Base-by-base conservation (phyloP, 495 filamentous ascomycete species). In the Poronia punctata region DNA sequence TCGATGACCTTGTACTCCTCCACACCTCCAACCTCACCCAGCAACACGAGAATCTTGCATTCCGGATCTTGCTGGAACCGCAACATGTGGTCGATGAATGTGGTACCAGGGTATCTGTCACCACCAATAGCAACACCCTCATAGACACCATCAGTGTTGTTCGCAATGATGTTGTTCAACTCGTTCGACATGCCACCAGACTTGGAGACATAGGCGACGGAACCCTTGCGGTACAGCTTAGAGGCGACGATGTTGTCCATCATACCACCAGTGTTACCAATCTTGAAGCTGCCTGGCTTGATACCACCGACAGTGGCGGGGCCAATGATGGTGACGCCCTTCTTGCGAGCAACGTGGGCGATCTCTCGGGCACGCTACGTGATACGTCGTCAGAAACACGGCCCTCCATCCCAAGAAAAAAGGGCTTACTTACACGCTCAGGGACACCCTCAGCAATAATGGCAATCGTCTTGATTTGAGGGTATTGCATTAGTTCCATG, bases 171-270 rank as follows among this genome's bases (percentile, higher is more conserved):
- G 80, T 98, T 98, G 82, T 98, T 98, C 61, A 98, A 68, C 77
- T 98, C 92, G 76, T 98, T 98, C 60, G 89, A 96, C 92, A 98
- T 98, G 76, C 92, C 92, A 59, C 92, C 92, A 32, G 92, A 98
- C 76, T 98, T 98, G 75, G 93, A 97, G 65, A 98, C 92, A 64
- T 98, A 98, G 56, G 85, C 92, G 48, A 98, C 89, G 38, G 93
- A 97, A 53, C 92, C 92, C 69, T 86, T 87, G 67, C 92, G 92
- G 81, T 98, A 98, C 36, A 98, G 86, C 81, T 97, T 98, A 67
- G 93, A 97, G 52, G 92, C 89, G 44, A 98, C 92, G 56, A 98
- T 98, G 78, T 98, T 98, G 79, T 98, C 92, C 92, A 98, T 98
- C 92, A 98, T 98, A 67, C 92, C 92, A 79, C 92, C 92, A 48